Evolutionary conservation across 257 asterid genomes (phyloP).

Genomic region (Solanum tarapatanum): DNA sequence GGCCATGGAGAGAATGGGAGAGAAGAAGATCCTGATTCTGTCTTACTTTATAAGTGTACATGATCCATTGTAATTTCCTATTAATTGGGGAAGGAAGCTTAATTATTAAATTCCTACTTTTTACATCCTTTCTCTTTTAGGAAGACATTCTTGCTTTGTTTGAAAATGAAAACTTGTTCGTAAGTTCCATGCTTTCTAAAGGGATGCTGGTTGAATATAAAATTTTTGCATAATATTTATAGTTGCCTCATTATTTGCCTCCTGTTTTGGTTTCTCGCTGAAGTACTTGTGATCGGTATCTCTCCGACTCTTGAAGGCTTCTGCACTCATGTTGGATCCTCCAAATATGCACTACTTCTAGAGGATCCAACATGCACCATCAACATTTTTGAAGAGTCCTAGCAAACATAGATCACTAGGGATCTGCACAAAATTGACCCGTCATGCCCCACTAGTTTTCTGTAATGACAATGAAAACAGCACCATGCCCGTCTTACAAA

Average conservation of each 20-base stretch:
- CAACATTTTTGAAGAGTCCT: background rate
- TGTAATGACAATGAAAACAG: background rate
- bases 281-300: background rate
- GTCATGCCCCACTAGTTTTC: background rate
- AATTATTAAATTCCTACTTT: background rate
- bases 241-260: background rate
- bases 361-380: background rate
- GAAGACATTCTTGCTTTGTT: background rate
- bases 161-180: background rate
- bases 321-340: background rate
- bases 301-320: background rate
- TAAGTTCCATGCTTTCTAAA: background rate
- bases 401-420: background rate
- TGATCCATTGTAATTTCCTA: background rate
- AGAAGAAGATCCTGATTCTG: background rate
- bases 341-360: background rate
- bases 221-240: background rate
- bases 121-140: background rate
- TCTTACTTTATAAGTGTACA: background rate
- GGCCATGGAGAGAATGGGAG: background rate
- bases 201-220: background rate
- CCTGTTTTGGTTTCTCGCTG: background rate
- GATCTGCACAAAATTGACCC: background rate
- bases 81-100: background rate
- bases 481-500: background rate